A percentile compares a stretch with the other conserved stretches of the same genome.
Evolutionary conservation across 2,329 filamentous ascomycete genomes (phyloP).

Genomic region (Didymella sp.): DNA sequence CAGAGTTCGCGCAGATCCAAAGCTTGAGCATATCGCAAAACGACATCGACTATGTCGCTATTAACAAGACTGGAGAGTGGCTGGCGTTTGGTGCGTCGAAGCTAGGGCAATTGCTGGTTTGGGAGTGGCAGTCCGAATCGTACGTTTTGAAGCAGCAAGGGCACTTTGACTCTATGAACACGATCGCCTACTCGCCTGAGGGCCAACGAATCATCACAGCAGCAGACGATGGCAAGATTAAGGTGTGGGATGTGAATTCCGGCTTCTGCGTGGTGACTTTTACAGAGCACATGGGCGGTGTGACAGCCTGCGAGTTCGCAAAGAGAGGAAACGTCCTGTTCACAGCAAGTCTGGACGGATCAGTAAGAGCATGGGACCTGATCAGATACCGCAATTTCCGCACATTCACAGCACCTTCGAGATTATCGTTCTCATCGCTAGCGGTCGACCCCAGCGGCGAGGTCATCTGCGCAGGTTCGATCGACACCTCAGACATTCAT

Average conservation of each 20-base stretch:
- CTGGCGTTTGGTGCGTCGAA: constrained; percentile 95
- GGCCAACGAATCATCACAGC: constrained; percentile 92
- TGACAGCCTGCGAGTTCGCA: constrained; percentile 93
- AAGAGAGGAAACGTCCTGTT: constrained; percentile 96
- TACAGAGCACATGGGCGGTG: constrained; percentile 92
- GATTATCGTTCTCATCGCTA: constrained; percentile 90
- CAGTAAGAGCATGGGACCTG: constrained; percentile 93
- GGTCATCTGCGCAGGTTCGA: constrained; percentile 90
- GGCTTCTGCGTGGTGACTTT: constrained; percentile 99
- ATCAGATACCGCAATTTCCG: constrained; percentile 96
- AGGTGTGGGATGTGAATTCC: constrained; percentile 96
- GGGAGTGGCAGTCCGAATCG: constrained; percentile 99
- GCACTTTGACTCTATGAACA: constrained; percentile 95
- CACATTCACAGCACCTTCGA: constrained; percentile 92
- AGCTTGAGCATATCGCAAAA: constrained; percentile 94
- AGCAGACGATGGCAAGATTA: constrained; percentile 96
- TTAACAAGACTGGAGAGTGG: constrained; percentile 96
- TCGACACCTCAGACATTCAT: constrained; percentile 96
- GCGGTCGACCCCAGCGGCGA: constrained; percentile 98
- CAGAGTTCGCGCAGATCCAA: constrained; percentile 94
- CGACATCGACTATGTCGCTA: constrained; percentile 91
- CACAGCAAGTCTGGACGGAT: constrained; percentile 93
- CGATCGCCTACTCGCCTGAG: constrained; percentile 90
- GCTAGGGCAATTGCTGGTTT: constrained; percentile 93
- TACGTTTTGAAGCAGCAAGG: constrained; percentile 99